Conservation (phyloP, 768 basidiomycete species). For the Mycena latifolia region DNA sequence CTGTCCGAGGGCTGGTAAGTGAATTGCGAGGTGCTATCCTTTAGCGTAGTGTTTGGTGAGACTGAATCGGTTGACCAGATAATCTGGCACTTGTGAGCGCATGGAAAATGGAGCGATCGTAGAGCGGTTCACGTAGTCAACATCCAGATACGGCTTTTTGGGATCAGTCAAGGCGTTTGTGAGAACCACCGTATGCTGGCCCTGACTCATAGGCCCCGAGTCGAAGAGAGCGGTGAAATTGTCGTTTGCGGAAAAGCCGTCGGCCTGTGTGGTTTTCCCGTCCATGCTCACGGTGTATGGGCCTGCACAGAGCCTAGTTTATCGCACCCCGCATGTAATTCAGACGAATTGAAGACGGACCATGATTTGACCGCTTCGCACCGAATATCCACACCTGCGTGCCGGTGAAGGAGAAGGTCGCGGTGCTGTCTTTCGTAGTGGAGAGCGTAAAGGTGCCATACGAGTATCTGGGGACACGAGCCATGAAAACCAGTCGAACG, state of each 20-base stretch:
- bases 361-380: slow-evolving; percentile 50
- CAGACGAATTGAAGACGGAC: slow-evolving; percentile 29
- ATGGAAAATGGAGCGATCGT: background rate
- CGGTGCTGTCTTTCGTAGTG: slow-evolving; percentile 43
- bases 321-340: no score
- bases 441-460: slow-evolving; percentile 50
- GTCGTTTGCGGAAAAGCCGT: slow-evolving; percentile 35
- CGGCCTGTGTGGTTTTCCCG: slow-evolving; percentile 29
- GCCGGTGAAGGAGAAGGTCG: slow-evolving; percentile 52
- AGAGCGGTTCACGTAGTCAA: slow-evolving; percentile 47
- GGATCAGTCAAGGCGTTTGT: slow-evolving; percentile 29
- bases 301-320: background rate
- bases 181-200: slow-evolving; percentile 46
- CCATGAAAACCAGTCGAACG: background rate
- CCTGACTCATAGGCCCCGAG: slow-evolving; percentile 39
- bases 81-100: slow-evolving; percentile 30
- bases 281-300: slow-evolving; percentile 50
- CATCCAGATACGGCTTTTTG: slow-evolving; percentile 41
- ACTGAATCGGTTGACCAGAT: slow-evolving; percentile 36
- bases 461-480: slow-evolving; percentile 46
- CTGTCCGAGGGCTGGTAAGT: slow-evolving; percentile 40
- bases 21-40: slow-evolving; percentile 46
- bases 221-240: slow-evolving; percentile 50
- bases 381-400: slow-evolving; percentile 53
- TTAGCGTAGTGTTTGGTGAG: slow-evolving; percentile 21